Percentiles rank a stretch among this genome's conserved stretches.
Conservation (phyloP, 805 yeast species). For the Lachancea meyersii region DNA sequence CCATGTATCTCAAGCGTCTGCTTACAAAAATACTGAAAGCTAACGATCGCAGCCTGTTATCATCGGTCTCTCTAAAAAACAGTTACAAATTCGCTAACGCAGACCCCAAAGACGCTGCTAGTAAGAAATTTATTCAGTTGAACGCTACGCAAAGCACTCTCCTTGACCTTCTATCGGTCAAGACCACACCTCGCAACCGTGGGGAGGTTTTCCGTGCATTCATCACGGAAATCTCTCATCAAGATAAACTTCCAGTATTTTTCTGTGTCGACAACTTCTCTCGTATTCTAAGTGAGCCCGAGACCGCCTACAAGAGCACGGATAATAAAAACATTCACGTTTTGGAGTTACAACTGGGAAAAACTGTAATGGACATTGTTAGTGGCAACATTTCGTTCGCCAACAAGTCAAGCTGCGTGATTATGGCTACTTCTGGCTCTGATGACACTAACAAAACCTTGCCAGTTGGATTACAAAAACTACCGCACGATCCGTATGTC, state of each 20-base stretch:
- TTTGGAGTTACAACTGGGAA: conserved; percentile 58
- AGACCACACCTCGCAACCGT: conserved; percentile 35
- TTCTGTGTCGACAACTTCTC: conserved; percentile 73
- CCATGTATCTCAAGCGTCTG: conserved; percentile 63
- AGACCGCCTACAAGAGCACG: conserved; percentile 54
- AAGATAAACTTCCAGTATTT: conserved; percentile 49
- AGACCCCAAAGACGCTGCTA: conserved; percentile 27
- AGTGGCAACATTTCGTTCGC: conserved; percentile 47
- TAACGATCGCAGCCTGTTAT: conserved; percentile 38
- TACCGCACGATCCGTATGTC: conserved; percentile 51
- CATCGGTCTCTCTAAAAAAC: conserved; percentile 32
- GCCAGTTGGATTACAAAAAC: conserved; percentile 50
- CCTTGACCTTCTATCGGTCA: conserved; percentile 38
- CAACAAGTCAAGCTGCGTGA: conserved; percentile 51
- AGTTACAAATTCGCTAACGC: conserved; percentile 32
- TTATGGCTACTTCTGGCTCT: conserved; percentile 56
- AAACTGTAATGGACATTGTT: conserved; percentile 46
- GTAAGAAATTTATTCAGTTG: conserved; percentile 27
- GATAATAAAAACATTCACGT: conserved; percentile 52
- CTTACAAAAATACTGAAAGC: conserved; percentile 45
- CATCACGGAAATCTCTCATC: conserved; percentile 48
- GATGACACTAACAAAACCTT: conserved; percentile 46
- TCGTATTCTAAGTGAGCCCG: conserved; percentile 47
- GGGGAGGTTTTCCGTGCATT: conserved; percentile 48
- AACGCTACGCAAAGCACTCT: conserved; percentile 32